Evolutionary conservation across 2,329 filamentous ascomycete species (phyloP).

Genomic region (Decorospora gaudefroyi): DNA sequence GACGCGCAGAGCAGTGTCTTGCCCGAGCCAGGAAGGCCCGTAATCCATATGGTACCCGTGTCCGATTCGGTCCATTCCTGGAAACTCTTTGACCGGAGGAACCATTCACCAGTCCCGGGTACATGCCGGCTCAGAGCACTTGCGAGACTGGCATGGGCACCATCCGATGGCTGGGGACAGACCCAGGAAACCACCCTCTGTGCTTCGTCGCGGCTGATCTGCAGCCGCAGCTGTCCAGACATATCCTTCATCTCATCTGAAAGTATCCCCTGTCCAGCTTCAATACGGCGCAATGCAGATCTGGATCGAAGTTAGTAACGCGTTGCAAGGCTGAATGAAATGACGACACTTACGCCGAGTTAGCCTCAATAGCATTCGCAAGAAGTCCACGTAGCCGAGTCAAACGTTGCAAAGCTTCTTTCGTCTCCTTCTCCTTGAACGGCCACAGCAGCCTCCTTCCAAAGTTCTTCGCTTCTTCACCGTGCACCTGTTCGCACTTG

Average conservation of each 20-base stretch:
- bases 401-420: slow-evolving; percentile 10
- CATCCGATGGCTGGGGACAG: neutral
- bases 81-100: neutral
- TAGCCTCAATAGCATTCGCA: slow-evolving; percentile 11
- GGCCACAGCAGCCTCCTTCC: slow-evolving; percentile 12
- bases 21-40: neutral
- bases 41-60: neutral
- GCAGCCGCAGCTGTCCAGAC: neutral
- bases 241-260: neutral
- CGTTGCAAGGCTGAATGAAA: too few relatives aligned
- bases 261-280: neutral
- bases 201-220: neutral
- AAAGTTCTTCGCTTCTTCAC: slow-evolving; percentile 9
- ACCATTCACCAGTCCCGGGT: neutral
- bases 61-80: neutral
- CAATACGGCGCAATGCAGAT: neutral
- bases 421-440: slow-evolving; percentile 21
- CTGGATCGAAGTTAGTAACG: too few relatives aligned
- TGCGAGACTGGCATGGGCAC: neutral
- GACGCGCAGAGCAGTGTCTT: neutral
- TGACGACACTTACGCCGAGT: slow-evolving; percentile 4
- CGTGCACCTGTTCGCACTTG: slow-evolving; percentile 12
- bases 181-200: neutral
- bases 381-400: slow-evolving; percentile 8
- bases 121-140: neutral